phyloP scores from a whole-genome alignment of 495 filamentous ascomycete species.

The Recurvomyces mirabilis region DNA sequence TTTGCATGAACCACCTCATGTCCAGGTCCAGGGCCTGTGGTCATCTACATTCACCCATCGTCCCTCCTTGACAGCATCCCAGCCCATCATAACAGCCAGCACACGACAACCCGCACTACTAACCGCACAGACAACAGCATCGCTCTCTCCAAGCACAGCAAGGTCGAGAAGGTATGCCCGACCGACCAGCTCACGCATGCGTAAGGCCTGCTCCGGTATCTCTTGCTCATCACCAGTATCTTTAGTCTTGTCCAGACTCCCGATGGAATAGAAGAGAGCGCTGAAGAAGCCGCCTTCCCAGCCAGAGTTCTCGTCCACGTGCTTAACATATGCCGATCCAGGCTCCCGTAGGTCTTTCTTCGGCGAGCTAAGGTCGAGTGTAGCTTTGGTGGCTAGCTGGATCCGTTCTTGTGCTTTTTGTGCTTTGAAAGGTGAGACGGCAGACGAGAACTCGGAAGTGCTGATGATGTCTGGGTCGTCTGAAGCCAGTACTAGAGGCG shows the following conservation, averaged over 20 bases:
- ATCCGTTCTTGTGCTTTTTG: constrained; percentile 53
- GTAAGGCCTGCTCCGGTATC: constrained; percentile 40
- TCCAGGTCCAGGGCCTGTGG: constrained; percentile 24
- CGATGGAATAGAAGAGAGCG: constrained; percentile 57
- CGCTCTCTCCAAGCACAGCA: constrained; percentile 51
- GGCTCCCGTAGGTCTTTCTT: constrained; percentile 24
- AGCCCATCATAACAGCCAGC: constrained; percentile 68
- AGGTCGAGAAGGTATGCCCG: constrained; percentile 63
- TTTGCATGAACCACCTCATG: too few relatives aligned
- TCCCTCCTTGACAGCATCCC: constrained; percentile 49
- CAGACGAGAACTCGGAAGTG: constrained; percentile 39
- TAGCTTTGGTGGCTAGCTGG: constrained; percentile 48
- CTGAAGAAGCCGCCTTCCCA: constrained; percentile 69
- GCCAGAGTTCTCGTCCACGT: constrained; percentile 54
- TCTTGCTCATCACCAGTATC: constrained; percentile 5
- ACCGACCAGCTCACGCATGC: constrained; percentile 53
- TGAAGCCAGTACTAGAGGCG: constrained; percentile 46
- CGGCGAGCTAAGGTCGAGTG: constrained; percentile 27
- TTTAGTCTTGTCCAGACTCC: constrained; percentile 22
- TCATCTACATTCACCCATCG: constrained; percentile 68
- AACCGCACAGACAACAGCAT: constrained; percentile 55
- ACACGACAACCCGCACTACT: constrained; percentile 54
- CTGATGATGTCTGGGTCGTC: constrained; percentile 61
- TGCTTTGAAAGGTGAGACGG: constrained; percentile 6
- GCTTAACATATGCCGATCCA: constrained; percentile 39